Evolutionary conservation across 73 alveolate species (phyloP), one percentile per base, ranked within the genome.

Genomic region (Tetrahymena borealis): DNA sequence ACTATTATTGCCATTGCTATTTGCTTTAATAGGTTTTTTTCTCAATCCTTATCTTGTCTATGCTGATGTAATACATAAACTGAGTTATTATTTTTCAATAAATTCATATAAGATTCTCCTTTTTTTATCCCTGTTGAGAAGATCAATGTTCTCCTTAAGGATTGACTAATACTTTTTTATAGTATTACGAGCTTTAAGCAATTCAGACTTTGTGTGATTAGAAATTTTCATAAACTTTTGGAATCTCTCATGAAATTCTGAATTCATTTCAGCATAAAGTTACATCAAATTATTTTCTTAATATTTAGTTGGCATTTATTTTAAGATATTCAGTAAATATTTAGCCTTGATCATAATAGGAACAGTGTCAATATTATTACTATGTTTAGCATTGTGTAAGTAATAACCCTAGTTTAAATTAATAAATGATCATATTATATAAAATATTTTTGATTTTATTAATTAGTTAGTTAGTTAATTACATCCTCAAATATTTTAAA

Each of bases 41-140:
- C 37, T 60, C 38, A 92, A 38, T 18, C 95, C 95, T 35, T 78
- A 91, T 79, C 95, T 92, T 36, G 95, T 92, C 40, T 92, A 78
- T 24, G 91, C 42, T 28, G 95, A 92, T 39, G 95, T 92, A 10
- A 92, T 79, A 31, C 95, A 92, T 24, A 92, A 92, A 20, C 38
- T 37, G 11, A 92, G 11, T 15, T 91, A 85, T 79, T 92, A 39
- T 7, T 79, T 38, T 78, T 92, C 95, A 7, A 92, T 92, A 32
- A 92, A 92, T 9, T 92, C 95, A 78, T 92, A 92, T 78, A 92
- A 92, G 39, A 78, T 32, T 92, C 90, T 92, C 38, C 90, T 78
- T 92, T 91, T 79, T 78, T 78, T 92, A 33, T 92, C 95, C 78
- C 90, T 24, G 15, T 79, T 92, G 36, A 92, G 40, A 41, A 78